Evolutionary conservation across 1,284 basidiomycete genomes (phyloP).

Genomic region (Hymenochaete sp.): DNA sequence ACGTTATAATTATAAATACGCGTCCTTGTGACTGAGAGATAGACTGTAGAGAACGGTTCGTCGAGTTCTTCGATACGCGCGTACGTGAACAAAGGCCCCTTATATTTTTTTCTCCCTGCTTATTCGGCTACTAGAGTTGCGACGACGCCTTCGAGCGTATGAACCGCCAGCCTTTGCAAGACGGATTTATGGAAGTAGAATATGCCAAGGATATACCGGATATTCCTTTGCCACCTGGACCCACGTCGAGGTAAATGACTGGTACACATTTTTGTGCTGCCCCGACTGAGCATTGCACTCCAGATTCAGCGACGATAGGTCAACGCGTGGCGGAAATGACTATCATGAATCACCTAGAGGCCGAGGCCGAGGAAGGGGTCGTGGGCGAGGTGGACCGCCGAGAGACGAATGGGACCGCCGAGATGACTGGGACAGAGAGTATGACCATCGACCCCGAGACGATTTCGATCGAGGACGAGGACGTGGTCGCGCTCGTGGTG

Average conservation of each 20-base stretch:
- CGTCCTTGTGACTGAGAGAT: background rate
- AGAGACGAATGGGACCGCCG: slow-evolving; percentile 39
- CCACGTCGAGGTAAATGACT: slow-evolving; percentile 32
- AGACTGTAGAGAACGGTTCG: slow-evolving; percentile 59
- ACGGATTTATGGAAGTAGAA: slow-evolving; percentile 80
- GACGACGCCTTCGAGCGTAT: slow-evolving; percentile 75
- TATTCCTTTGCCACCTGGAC: slow-evolving; percentile 27
- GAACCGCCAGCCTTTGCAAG: slow-evolving; percentile 69
- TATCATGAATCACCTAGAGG: slow-evolving; percentile 21
- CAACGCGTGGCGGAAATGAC: slow-evolving; percentile 13
- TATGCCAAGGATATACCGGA: slow-evolving; percentile 77
- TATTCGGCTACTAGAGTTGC: slow-evolving; percentile 42
- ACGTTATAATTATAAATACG: background rate
- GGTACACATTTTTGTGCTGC: slow-evolving; percentile 17
- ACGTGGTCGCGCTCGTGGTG: slow-evolving; percentile 29
- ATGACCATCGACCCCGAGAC: slow-evolving; percentile 36
- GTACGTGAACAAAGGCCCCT: slow-evolving; percentile 34
- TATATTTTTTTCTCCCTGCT: slow-evolving; percentile 7
- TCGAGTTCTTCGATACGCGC: slow-evolving; percentile 85
- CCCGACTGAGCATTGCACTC: too few species aligned
- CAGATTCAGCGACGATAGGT: slow-evolving; percentile 16
- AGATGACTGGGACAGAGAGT: slow-evolving; percentile 36
- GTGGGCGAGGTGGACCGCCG: slow-evolving; percentile 41
- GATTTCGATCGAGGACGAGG: slow-evolving; percentile 27
- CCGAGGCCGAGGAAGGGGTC: slow-evolving; percentile 18